Conservation (phyloP, 768 basidiomycete species). For the Phlebiopsis flavidoalba region DNA sequence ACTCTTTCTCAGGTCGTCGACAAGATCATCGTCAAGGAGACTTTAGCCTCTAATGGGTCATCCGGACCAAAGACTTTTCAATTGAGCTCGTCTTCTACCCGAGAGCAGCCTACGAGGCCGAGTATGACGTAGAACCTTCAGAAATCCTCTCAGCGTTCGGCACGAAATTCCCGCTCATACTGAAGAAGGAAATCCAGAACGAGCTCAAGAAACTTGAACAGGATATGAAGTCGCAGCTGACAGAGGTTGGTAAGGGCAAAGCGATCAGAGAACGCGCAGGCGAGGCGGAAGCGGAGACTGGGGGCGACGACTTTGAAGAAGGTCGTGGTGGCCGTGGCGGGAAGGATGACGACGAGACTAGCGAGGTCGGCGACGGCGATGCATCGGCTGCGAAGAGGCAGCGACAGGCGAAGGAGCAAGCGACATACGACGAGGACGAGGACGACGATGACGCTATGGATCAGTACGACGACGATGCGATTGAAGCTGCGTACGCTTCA, state of each 20-base stretch:
- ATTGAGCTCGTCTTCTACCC: constrained; percentile 86
- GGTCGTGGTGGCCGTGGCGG: constrained; percentile 35
- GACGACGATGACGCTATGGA: constrained; percentile 51
- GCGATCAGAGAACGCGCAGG: constrained; percentile 36
- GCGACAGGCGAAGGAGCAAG: constrained; percentile 66
- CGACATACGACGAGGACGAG: constrained; percentile 73
- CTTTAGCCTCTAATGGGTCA: constrained; percentile 57
- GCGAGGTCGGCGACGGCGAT: constrained; percentile 79
- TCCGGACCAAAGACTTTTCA: constrained; percentile 76
- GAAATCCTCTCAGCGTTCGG: constrained; percentile 74
- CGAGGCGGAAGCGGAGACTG: constrained; percentile 43
- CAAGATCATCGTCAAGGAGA: constrained; percentile 75
- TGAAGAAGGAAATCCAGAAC: constrained; percentile 80
- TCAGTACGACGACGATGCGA: constrained; percentile 47
- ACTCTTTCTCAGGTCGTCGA: constrained; percentile 88
- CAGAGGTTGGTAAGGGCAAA: constrained; percentile 81
- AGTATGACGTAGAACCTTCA: constrained; percentile 69
- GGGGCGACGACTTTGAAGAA: constrained; percentile 50
- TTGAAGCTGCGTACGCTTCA: constrained; percentile 60
- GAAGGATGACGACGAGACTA: constrained; percentile 56
- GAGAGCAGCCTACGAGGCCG: constrained; percentile 70
- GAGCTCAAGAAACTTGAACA: constrained; percentile 86
- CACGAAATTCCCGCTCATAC: constrained; percentile 66
- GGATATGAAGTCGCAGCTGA: constrained; percentile 72
- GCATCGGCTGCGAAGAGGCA: constrained; percentile 73